phyloP scores from a whole-genome alignment of 345 rosid genomes.

The Pelargonium nanum region DNA sequence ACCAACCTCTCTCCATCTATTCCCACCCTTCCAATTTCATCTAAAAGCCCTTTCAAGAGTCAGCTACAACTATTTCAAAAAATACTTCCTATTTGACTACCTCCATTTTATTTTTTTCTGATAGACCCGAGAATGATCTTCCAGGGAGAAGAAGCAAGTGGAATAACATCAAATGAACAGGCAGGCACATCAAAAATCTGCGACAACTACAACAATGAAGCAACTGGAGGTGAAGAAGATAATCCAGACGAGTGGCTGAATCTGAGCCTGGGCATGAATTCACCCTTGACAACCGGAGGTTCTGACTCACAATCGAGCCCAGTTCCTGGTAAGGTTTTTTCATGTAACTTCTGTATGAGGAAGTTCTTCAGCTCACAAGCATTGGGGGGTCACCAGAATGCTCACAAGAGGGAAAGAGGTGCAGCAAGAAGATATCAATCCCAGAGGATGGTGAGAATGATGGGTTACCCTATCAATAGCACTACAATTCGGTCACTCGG shows the following conservation, averaged over 20 bases:
- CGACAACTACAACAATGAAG: constrained; percentile 13
- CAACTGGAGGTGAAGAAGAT: constrained; percentile 15
- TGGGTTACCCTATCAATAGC: constrained; percentile 27
- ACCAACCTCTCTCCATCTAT: constrained; percentile 24
- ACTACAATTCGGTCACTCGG: constrained; percentile 43
- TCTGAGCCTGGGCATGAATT: constrained; percentile 42
- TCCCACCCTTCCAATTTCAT: constrained; percentile 19
- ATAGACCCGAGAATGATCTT: constrained; percentile 25
- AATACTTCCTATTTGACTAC: constrained; percentile 1
- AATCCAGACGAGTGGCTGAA: constrained; percentile 50
- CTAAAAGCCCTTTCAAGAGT: constrained; percentile 19
- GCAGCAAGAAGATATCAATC: constrained; percentile 53
- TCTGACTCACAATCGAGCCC: constrained; percentile 25
- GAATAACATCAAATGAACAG: constrained; percentile 14
- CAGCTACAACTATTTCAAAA: constrained; percentile 16
- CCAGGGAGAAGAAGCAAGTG: constrained; percentile 24
- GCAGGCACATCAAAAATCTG: constrained; percentile 10
- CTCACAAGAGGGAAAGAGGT: constrained; percentile 71
- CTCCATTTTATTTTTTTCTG: constrained; percentile 4
- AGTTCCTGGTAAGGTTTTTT: constrained; percentile 36
- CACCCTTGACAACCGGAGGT: constrained; percentile 29
- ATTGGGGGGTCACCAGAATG: constrained; percentile 74
- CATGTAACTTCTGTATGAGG: constrained; percentile 67
- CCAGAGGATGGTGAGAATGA: constrained; percentile 45
- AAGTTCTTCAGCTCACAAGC: constrained; percentile 73